Evolutionary conservation across 805 yeast genomes (phyloP).

Genomic region (Wickerhamiella bombiphila): DNA sequence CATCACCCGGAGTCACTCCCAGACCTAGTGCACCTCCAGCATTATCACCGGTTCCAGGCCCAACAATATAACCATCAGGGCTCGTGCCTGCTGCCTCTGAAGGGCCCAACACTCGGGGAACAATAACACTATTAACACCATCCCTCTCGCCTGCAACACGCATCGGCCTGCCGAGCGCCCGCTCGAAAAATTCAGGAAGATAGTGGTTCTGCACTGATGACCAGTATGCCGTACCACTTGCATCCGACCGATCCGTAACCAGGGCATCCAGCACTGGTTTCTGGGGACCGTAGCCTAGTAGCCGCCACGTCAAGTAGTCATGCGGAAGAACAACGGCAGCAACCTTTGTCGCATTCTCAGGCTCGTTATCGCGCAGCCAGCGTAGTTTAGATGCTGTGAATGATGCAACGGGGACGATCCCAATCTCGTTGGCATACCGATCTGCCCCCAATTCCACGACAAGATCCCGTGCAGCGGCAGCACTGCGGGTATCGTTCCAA

Average conservation of each 20-base stretch:
- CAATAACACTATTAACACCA: constrained; percentile 7
- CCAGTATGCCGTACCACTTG: constrained; percentile 20
- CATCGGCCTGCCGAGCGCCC: constrained; percentile 15
- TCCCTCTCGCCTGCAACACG: constrained; percentile 11
- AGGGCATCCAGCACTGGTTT: constrained; percentile 15
- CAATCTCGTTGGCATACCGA: constrained; percentile 14
- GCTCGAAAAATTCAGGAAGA: constrained; percentile 14
- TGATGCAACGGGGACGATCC: constrained; percentile 19
- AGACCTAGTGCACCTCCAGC: constrained; percentile 20
- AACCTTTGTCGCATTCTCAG: constrained; percentile 12
- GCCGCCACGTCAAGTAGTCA: constrained; percentile 19
- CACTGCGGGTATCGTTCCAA: constrained; percentile 19
- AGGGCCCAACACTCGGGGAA: constrained; percentile 15
- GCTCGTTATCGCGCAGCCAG: constrained; percentile 18
- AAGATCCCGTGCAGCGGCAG: constrained; percentile 13
- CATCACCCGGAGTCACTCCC: constrained; percentile 12
- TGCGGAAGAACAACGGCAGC: constrained; percentile 19
- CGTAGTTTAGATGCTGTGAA: constrained; percentile 18
- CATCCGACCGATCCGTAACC: constrained; percentile 17
- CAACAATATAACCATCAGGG: constrained; percentile 9
- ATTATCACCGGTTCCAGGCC: constrained; percentile 19
- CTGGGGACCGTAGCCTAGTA: constrained; percentile 17
- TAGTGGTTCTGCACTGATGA: constrained; percentile 12
- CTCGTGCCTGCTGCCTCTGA: constrained; percentile 10
- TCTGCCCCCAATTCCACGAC: constrained; percentile 17